Base-by-base conservation (phyloP, 176 grass and related monocot species). In the Carex pumila region DNA sequence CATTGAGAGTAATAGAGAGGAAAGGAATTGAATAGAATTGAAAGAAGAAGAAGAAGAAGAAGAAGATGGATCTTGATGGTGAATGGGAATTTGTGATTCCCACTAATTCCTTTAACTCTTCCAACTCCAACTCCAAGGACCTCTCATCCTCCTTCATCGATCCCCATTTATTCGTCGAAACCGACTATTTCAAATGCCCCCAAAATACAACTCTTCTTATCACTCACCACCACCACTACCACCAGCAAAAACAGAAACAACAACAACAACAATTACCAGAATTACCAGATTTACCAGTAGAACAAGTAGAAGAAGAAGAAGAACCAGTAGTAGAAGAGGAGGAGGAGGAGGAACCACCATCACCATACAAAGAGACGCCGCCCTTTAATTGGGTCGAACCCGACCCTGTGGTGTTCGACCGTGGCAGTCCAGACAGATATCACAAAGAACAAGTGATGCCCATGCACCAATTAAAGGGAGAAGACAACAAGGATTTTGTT, bases 31-130 rank as follows among this genome's bases (percentile, higher is more conserved):
- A 45, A 45, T 45, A 7, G 6, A 45, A 45, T 45, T 45, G 43
- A 45, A 39, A 4, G 37, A 5, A 39, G 37, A 39, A 39, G 37
- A 39, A 39, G 37, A 39, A 39, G 3, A 39, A 39, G 37, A 39
- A 39, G 37, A 45, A 71, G 93, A 93, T 92, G 83, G 89, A 77
- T 86, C 55, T 99, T 55, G 93, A 94, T 29, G 47, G 47, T 10
- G 93, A 95, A 18, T 99, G 97, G 97, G 97, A 94, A 50, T 50
- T 50, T 86, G 25, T 99, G 81, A 86, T 99, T 61, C 93, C 95
- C 39, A 90, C 47, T 84, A 39, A 39, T 39, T 45, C 85, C 85
- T 65, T 41, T 61, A 88, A 52, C 83, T 43, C 69, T 50, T 13
- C 64, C 74, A 49, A 31, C 59, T 13, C 64, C 74, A 49, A 31